Conservation (phyloP, 345 rosid species). For the Dimocarpus longan region DNA sequence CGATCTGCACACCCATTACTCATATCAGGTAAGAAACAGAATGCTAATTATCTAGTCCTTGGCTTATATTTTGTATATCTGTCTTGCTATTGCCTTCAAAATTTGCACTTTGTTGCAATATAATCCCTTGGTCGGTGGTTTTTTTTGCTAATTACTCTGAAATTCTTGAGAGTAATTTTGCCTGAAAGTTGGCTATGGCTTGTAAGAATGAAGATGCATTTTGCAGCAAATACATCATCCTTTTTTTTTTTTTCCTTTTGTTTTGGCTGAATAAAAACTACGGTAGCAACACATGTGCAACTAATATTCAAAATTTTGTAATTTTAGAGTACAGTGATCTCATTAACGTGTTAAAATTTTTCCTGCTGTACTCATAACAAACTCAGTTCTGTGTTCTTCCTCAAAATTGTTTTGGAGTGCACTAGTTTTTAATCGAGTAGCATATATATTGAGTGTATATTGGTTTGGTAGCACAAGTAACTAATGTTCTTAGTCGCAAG, state of each 20-base stretch:
- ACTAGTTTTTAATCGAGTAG: background rate
- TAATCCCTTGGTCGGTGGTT: no score
- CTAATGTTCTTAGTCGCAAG: no score
- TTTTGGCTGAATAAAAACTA: background rate
- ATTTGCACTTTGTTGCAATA: background rate
- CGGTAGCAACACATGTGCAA: background rate
- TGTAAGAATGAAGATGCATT: no score
- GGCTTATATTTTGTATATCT: background rate
- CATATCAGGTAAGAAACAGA: slow-evolving; percentile 70
- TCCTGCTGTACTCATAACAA: background rate
- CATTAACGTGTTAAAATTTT: background rate
- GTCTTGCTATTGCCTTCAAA: background rate
- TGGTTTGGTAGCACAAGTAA: background rate
- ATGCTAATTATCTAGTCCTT: slow-evolving; percentile 5
- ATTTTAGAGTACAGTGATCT: background rate
- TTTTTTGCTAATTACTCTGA: no score
- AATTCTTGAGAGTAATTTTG: no score
- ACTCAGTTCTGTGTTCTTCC: background rate
- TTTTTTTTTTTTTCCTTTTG: no score
- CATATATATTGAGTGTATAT: background rate
- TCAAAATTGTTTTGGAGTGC: background rate
- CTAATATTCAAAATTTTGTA: background rate
- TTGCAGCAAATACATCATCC: background rate
- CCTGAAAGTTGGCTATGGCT: no score
- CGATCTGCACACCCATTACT: slow-evolving; percentile 98